Percentiles rank a stretch among this genome's conserved stretches.
These are phyloP conservation scores for Drechslerella dactyloides DNA, from an alignment of 2,329 filamentous ascomycete genomes.

Conservation along the genomic window DNA sequence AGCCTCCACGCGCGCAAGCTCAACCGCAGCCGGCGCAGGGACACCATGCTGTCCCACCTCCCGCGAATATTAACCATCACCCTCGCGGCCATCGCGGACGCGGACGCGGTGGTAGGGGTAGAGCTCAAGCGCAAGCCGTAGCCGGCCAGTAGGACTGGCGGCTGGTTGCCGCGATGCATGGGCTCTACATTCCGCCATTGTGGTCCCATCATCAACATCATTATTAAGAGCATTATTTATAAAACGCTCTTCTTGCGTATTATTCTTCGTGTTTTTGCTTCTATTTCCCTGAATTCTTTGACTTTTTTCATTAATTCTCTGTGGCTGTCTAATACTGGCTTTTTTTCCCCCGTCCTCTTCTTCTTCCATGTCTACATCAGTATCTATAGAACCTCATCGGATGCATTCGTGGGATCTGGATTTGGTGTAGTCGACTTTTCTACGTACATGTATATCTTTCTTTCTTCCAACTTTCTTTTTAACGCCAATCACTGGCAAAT, in stretches of 20 bases:
- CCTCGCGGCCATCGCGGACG: slow-evolving; percentile 38
- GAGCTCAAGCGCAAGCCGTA: slow-evolving; percentile 35
- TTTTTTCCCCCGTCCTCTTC: neutral
- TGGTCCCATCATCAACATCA: slow-evolving; percentile 1
- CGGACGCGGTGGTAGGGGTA: slow-evolving; percentile 50
- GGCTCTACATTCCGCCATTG: slow-evolving; percentile 17
- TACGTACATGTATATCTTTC: neutral
- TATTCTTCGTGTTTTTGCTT: neutral
- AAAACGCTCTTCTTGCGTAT: slow-evolving; percentile 27
- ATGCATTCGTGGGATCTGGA: neutral
- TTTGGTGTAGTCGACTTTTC: neutral
- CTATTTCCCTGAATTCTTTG: neutral
- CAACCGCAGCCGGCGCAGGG: slow-evolving; percentile 27
- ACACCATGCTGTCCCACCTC: slow-evolving; percentile 41
- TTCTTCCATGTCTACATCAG: neutral
- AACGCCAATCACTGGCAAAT: too few species aligned
- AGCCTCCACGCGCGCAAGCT: slow-evolving; percentile 22
- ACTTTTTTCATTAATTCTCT: neutral
- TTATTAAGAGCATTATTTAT: slow-evolving; percentile 42
- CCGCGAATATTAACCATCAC: slow-evolving; percentile 25
- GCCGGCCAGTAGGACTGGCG: slow-evolving; percentile 44
- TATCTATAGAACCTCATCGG: too few species aligned
- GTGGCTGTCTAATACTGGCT: slow-evolving; percentile 2
- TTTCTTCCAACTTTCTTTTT: too few species aligned
- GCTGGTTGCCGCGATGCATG: slow-evolving; percentile 5